Percentiles rank a stretch among this genome's conserved stretches.
These are phyloP conservation scores for Lepiota brunneoincarnata DNA, from an alignment of 768 basidiomycete genomes.

Conservation along the genomic window DNA sequence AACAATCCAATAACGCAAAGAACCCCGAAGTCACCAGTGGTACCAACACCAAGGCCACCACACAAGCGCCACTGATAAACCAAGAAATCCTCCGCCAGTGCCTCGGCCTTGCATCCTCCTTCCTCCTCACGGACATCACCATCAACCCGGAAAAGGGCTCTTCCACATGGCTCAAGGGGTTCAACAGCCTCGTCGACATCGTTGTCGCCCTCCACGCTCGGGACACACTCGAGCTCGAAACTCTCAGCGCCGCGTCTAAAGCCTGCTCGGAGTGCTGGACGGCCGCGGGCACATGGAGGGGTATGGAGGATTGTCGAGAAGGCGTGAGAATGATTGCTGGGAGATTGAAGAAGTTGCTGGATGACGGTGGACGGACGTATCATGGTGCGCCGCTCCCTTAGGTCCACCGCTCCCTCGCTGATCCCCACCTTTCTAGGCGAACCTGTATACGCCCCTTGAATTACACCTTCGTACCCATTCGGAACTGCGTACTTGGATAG, in stretches of 20 bases:
- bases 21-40: background rate
- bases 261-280: constrained; percentile 83
- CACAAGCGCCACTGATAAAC: constrained; percentile 41
- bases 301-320: constrained; percentile 61
- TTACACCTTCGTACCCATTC: background rate
- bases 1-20: constrained; percentile 38
- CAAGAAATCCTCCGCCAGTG: constrained; percentile 62
- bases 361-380: constrained; percentile 53
- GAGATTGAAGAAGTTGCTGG: constrained; percentile 57
- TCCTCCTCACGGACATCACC: constrained; percentile 70
- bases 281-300: constrained; percentile 65
- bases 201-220: constrained; percentile 66
- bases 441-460: constrained; percentile 36
- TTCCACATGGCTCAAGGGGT: constrained; percentile 62
- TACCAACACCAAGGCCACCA: constrained; percentile 9
- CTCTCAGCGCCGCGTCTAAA: constrained; percentile 65
- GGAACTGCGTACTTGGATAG: no score
- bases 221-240: constrained; percentile 73
- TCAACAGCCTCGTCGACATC: constrained; percentile 69
- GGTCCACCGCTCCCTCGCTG: background rate
- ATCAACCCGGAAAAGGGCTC: constrained; percentile 58
- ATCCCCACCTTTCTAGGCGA: constrained; percentile 24
- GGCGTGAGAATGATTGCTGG: constrained; percentile 58
- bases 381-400: constrained; percentile 26
- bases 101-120: constrained; percentile 72